These are phyloP conservation scores for Discostella pseudostelligera DNA, from an alignment of 108 stramenopile genomes.

Conservation along the genomic window DNA sequence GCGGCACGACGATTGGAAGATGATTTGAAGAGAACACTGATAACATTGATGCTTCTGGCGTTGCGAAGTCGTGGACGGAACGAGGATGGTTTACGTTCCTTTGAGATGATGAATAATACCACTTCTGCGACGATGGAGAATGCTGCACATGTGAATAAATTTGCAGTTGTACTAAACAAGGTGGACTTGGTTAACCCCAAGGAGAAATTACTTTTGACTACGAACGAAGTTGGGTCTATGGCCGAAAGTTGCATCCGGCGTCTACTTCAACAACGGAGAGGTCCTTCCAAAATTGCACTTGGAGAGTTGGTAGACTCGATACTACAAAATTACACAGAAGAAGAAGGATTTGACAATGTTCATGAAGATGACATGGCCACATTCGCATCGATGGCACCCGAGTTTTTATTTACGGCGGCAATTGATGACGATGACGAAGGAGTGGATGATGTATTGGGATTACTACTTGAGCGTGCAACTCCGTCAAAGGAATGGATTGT, in stretches of 20 bases:
- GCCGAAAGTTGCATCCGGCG: slow-evolving; percentile 59
- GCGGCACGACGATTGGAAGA: slow-evolving; percentile 67
- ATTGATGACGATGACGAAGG: slow-evolving; percentile 72
- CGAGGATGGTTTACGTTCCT: slow-evolving; percentile 46
- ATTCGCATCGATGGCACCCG: slow-evolving; percentile 53
- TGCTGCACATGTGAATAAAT: slow-evolving; percentile 38
- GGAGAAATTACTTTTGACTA: slow-evolving; percentile 62
- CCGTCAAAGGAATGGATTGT: slow-evolving; percentile 70
- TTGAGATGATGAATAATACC: neutral
- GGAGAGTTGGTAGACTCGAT: slow-evolving; percentile 36
- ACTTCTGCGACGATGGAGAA: neutral
- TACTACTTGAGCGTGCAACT: slow-evolving; percentile 68
- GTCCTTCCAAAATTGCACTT: slow-evolving; percentile 25
- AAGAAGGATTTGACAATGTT: slow-evolving; percentile 38
- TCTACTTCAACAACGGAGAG: slow-evolving; percentile 32
- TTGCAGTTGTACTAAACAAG: slow-evolving; percentile 90
- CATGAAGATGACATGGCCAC: slow-evolving; percentile 39
- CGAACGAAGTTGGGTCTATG: slow-evolving; percentile 72
- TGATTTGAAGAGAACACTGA: slow-evolving; percentile 61
- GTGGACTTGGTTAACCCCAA: slow-evolving; percentile 91
- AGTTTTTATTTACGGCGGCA: slow-evolving; percentile 69
- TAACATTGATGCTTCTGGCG: slow-evolving; percentile 65
- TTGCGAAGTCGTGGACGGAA: slow-evolving; percentile 56
- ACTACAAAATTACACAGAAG: slow-evolving; percentile 22
- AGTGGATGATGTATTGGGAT: slow-evolving; percentile 74